Conservation (phyloP, 768 basidiomycete species). For the Tricholoma matsutake region DNA sequence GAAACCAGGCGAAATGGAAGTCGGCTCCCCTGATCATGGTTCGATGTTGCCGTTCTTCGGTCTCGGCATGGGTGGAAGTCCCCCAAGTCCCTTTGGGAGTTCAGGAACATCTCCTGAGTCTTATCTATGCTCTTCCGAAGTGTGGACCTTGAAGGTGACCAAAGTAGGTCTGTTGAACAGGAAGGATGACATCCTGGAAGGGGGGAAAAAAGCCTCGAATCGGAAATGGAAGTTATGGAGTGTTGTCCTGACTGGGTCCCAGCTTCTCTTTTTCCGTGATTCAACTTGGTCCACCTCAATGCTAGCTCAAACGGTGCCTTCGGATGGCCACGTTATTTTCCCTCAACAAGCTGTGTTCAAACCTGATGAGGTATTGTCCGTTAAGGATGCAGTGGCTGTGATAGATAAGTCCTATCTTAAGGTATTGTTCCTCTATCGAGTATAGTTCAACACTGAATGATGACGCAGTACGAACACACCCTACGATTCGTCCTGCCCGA, state of each 20-base stretch:
- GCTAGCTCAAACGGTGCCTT: conserved; percentile 37
- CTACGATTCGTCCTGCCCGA: conserved; percentile 76
- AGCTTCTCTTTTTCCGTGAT: conserved; percentile 88
- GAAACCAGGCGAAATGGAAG: conserved; percentile 53
- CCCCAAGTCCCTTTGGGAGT: conserved; percentile 22
- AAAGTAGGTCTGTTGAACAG: conserved; percentile 80
- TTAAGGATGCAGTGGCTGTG: conserved; percentile 78
- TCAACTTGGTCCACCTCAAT: conserved; percentile 49
- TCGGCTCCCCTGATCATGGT: conserved; percentile 40
- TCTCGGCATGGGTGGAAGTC: conserved; percentile 34
- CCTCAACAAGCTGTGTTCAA: conserved; percentile 48
- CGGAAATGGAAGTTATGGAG: conserved; percentile 90
- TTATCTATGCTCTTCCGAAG: conserved; percentile 25
- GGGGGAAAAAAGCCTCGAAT: conserved; percentile 69
- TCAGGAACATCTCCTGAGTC: conserved; percentile 24
- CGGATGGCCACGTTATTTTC: conserved; percentile 32
- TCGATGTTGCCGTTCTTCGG: conserved; percentile 36
- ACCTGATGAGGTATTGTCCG: conserved; percentile 83
- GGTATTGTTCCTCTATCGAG: conserved; percentile 40
- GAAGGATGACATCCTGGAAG: conserved; percentile 76
- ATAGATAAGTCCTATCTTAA: conserved; percentile 75
- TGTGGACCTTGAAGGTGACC: conserved; percentile 60
- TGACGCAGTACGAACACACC: conserved; percentile 57
- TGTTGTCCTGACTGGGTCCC: conserved; percentile 84
- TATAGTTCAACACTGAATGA: conserved; percentile 2